Conservation (phyloP, 73 alveolate genomes). For the Effrenium voratum region DNA sequence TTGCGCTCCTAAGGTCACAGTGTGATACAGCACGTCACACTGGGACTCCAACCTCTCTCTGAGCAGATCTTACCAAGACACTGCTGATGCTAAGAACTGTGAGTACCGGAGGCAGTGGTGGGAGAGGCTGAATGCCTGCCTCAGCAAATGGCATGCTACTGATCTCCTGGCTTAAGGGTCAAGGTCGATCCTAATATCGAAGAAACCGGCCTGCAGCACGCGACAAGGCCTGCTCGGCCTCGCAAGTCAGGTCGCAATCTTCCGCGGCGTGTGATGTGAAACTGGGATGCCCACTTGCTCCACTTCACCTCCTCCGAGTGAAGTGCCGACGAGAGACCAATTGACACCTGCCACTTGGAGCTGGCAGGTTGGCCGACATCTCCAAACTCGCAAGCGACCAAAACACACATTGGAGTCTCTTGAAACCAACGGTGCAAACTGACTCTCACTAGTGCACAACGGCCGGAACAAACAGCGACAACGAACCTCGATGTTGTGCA, state of each 20-base stretch:
- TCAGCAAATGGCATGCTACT: neutral
- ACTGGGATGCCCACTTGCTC: conserved; percentile 26
- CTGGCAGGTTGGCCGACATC: neutral
- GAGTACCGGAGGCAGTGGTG: conserved; percentile 79
- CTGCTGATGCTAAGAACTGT: conserved; percentile 88
- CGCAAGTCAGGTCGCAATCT: neutral
- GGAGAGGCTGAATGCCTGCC: conserved; percentile 71
- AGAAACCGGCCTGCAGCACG: conserved; percentile 71
- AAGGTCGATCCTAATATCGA: neutral
- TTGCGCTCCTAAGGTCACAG: conserved; percentile 51
- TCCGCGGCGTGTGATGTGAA: neutral
- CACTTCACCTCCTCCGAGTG: conserved; percentile 48
- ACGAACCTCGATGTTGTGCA: conserved; percentile 72
- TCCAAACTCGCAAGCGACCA: too few relatives aligned
- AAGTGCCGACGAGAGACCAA: conserved; percentile 69
- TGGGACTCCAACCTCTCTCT: neutral
- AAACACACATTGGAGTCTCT: too few relatives aligned
- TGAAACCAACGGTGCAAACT: too few relatives aligned
- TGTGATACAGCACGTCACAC: neutral
- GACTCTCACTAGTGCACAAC: too few relatives aligned
- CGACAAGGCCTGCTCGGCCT: conserved; percentile 87
- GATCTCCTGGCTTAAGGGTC: neutral
- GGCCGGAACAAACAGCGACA: too few relatives aligned
- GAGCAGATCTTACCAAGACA: neutral
- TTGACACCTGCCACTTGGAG: conserved; percentile 35